Base-by-base conservation (phyloP, 2,329 filamentous ascomycete species). In the Pseudocercospora fijiensis region DNA sequence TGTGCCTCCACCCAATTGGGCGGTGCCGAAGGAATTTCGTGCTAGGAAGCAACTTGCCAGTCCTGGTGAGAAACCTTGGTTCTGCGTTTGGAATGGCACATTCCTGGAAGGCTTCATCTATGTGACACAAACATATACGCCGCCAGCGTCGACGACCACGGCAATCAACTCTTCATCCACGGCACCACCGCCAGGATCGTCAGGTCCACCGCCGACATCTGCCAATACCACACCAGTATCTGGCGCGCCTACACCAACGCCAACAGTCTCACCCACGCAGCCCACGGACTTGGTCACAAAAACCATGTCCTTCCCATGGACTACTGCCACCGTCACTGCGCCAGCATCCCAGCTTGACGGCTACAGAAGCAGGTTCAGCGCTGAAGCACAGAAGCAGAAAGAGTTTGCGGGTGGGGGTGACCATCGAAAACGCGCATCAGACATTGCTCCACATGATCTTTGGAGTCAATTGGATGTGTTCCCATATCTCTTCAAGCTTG, bases 11-110 rank as follows among this genome's bases (percentile, higher is more conserved):
- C 53, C 27, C 13, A 9, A 37, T 10, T 33, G 53, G 53, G 22
- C 27, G 5, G 37, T 70, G 22, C 53, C 67, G 11, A 57, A 58
- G 6, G 69, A 70, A 60, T 67, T 66, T 37, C 24, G 28, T 13
- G 24, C 78, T 62, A 78, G 78, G 43, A 77, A 80, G 66, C 74
- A 79, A 57, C 78, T 81, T 61, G 73, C 78, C 10, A 73, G 78
- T 61, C 79, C 82, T n/a, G 85, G 85, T 8, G 85, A 89, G 37
- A 82, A 81, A 63, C 86, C 87, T 2, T 90, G 87, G 87, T 88
- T 86, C 70, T 90, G 88, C 74, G 85, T 84, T 73, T 90, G 87
- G 86, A 90, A 90, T 72, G 78, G 80, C 13, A 90, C 88, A 0
- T 80, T 86, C 59, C 80, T 90, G 57, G 88, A 90, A 73, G 84